phyloP scores from a whole-genome alignment of 2,329 filamentous ascomycete genomes.

The Alternaria burnsii region DNA sequence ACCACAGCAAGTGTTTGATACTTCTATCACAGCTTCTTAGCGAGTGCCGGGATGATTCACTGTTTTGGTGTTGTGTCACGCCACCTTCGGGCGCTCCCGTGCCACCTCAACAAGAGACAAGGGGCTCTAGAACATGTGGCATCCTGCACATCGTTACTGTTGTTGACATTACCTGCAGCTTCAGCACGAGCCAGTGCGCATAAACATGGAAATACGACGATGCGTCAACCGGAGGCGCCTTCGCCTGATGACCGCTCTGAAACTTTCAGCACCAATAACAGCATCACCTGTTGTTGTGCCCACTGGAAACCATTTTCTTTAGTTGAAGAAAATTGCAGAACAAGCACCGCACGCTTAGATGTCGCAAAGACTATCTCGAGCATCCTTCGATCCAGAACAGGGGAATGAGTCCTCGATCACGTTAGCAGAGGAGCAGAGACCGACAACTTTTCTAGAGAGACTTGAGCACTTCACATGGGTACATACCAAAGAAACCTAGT shows the following conservation, averaged over 20 bases:
- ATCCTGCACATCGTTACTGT: not conserved
- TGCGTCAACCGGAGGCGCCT: too few relatives aligned
- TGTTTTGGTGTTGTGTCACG: not conserved
- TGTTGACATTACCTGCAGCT: not conserved
- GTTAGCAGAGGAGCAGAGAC: not conserved
- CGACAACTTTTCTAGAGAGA: not conserved
- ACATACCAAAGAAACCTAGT: not conserved
- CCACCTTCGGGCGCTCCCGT: not conserved
- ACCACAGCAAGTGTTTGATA: constrained; percentile 3
- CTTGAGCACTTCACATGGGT: constrained; percentile 5
- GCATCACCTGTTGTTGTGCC: not conserved
- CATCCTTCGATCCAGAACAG: not conserved
- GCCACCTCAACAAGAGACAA: not conserved
- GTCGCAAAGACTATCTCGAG: not conserved
- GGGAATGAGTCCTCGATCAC: not conserved
- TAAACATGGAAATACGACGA: too few relatives aligned
- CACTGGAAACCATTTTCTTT: not conserved
- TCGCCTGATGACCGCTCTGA: too few relatives aligned
- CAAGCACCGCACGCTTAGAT: not conserved
- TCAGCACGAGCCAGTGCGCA: too few relatives aligned
- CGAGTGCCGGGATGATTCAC: not conserved
- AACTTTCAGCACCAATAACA: not conserved
- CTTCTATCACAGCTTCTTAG: not conserved
- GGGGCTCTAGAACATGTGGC: not conserved
- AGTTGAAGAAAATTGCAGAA: not conserved